Base-by-base conservation (phyloP, 345 rosid genomes). In the Geranium brycei region DNA sequence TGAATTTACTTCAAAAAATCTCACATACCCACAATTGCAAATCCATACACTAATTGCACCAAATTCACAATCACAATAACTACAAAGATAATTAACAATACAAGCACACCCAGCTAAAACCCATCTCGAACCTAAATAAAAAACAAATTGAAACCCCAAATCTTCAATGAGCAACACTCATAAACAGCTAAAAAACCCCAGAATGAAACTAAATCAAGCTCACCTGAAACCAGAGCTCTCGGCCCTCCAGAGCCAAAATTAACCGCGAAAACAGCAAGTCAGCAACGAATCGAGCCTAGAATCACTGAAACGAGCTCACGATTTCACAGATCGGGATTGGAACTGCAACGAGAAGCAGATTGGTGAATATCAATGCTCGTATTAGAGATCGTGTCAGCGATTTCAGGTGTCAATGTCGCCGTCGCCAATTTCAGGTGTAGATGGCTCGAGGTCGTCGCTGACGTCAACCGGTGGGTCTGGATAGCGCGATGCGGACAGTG, bases 281-380 rank as follows among this genome's bases (percentile, higher is more conserved):
- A n/a, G n/a, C n/a, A n/a, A n/a, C n/a, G n/a, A n/a, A 32, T 2
- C 38, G 6, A 32, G 38, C 38, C 4, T 6, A 32, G 38, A 32
- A 32, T 2, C 38, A 41, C 11, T 41, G 51, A 41, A 41, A 41
- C 71, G 56, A 67, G 53, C 62, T 66, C 69, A 72, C 61, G 74
- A 11, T 66, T 6, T 23, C 16, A 13, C 35, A 60, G 60, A 28
- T 51, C 64, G 31, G 19, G 62, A 18, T 18, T 2, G 17, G 3
- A 4, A 1, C 1, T 32, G 38, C 23, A 4, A 14, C 3, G 12
- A 59, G 61, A 14, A 19, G 61, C 14, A 59, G 13, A 59, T n/a
- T 5, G 1, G 31, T 18, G 13, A 59, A 2, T n/a, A n/a, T n/a
- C n/a, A n/a, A 19, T 41, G 51, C 19, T 19, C 1, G 31, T 18